A percentile compares a stretch with the other conserved stretches of the same genome.
Conservation (phyloP, 2,329 filamentous ascomycete species). For the Diaporthe destruens region DNA sequence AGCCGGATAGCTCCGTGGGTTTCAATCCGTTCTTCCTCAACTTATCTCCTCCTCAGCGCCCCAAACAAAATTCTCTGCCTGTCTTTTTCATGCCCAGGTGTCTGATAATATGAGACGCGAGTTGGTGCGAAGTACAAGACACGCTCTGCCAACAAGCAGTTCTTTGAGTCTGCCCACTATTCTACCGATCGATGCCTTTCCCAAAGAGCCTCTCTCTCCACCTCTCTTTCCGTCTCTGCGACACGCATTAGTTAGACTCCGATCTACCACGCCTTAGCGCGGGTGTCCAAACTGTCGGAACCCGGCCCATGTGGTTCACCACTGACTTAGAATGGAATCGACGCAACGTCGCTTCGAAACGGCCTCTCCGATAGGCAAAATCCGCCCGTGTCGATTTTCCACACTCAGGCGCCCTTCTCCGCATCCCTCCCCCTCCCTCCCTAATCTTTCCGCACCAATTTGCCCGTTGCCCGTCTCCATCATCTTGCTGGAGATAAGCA, state of each 20-base stretch:
- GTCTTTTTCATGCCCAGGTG: neutral
- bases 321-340: neutral
- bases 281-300: neutral
- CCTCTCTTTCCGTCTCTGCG: neutral
- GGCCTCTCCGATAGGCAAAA: neutral
- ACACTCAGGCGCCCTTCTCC: no score
- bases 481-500: conserved; percentile 8
- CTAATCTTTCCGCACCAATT: neutral
- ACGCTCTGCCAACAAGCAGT: neutral
- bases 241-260: neutral
- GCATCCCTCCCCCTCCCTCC: neutral
- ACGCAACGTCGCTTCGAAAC: conserved; percentile 3
- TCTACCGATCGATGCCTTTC: neutral
- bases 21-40: neutral
- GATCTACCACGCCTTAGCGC: neutral
- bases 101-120: neutral
- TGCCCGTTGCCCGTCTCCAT: conserved; percentile 1
- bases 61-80: neutral
- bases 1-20: neutral
- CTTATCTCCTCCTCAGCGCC: neutral
- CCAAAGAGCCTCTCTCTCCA: neutral
- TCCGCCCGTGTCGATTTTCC: neutral
- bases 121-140: neutral
- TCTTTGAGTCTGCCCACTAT: neutral
- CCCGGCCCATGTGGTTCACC: neutral